These are phyloP conservation scores for Microcyclosporella mali DNA, from an alignment of 2,329 filamentous ascomycete genomes.

Conservation along the genomic window DNA sequence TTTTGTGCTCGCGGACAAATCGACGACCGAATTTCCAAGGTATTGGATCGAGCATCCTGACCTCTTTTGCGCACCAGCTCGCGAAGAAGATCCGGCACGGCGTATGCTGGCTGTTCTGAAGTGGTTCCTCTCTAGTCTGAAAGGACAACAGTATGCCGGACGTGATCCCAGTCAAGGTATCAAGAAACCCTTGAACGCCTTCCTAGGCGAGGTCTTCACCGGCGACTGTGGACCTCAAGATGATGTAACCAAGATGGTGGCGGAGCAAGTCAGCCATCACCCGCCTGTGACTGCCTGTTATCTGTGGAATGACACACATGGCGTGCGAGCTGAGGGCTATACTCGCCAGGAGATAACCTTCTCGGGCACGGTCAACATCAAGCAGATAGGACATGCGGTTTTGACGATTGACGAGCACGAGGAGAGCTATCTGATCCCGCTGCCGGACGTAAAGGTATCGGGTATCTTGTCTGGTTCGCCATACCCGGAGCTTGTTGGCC, in stretches of 20 bases:
- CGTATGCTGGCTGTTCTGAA: conserved; percentile 44
- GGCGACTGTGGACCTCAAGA: conserved; percentile 33
- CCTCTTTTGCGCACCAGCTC: conserved; percentile 42
- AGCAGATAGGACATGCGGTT: conserved; percentile 43
- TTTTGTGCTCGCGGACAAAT: conserved; percentile 41
- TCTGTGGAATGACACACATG: conserved; percentile 41
- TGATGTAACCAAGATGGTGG: conserved; percentile 37
- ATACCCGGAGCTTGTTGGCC: conserved; percentile 40
- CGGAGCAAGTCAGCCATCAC: conserved; percentile 44
- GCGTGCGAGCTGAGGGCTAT: conserved; percentile 41
- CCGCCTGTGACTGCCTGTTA: conserved; percentile 45
- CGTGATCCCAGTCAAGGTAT: conserved; percentile 38
- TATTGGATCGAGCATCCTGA: conserved; percentile 43
- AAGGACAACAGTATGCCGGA: conserved; percentile 45
- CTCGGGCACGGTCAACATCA: conserved; percentile 40
- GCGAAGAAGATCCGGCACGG: conserved; percentile 35
- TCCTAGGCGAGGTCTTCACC: conserved; percentile 45
- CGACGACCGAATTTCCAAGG: conserved; percentile 42
- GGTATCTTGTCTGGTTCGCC: conserved; percentile 39
- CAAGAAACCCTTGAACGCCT: conserved; percentile 49
- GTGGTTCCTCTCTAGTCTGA: conserved; percentile 44
- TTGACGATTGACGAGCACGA: conserved; percentile 39
- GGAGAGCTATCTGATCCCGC: conserved; percentile 41
- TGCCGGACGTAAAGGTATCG: conserved; percentile 43
- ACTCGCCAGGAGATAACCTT: conserved; percentile 45